phyloP scores from a whole-genome alignment of 2,329 filamentous ascomycete genomes.

The Epicoccum nigrum region DNA sequence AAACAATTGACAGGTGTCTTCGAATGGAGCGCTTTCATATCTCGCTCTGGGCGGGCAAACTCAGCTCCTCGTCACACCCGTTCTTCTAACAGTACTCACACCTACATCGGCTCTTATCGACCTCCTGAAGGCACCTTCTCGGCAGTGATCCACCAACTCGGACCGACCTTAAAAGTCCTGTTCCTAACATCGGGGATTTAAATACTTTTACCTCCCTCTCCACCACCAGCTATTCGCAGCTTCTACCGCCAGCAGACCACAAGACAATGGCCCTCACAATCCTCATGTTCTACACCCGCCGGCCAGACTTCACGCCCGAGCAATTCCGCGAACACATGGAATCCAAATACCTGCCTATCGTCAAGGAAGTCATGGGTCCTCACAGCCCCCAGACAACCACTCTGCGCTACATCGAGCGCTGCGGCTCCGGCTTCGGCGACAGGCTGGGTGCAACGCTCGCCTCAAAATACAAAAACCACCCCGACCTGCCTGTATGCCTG shows the following conservation, averaged over 20 bases:
- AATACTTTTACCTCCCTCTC: too few species aligned
- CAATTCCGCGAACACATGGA: slow-evolving; percentile 28
- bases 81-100: too few species aligned
- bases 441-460: slow-evolving; percentile 24
- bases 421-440: slow-evolving; percentile 26
- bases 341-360: slow-evolving; percentile 20
- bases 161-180: too few species aligned
- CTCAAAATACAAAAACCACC: slow-evolving; percentile 15
- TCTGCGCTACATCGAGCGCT: slow-evolving; percentile 23
- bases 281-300: slow-evolving; percentile 26
- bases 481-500: slow-evolving; percentile 26
- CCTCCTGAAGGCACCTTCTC: too few species aligned
- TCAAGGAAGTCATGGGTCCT: slow-evolving; percentile 25
- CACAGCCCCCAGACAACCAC: slow-evolving; percentile 15
- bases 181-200: too few species aligned
- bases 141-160: too few species aligned
- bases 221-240: too few species aligned
- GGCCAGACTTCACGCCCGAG: slow-evolving; percentile 23
- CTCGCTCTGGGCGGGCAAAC: background rate
- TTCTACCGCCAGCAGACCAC: background rate
- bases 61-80: too few species aligned
- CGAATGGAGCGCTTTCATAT: background rate
- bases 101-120: too few species aligned
- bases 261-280: slow-evolving; percentile 5
- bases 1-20: too few species aligned